Conservation (phyloP, 2,329 filamentous ascomycete genomes). For the Penicillium paneum region DNA sequence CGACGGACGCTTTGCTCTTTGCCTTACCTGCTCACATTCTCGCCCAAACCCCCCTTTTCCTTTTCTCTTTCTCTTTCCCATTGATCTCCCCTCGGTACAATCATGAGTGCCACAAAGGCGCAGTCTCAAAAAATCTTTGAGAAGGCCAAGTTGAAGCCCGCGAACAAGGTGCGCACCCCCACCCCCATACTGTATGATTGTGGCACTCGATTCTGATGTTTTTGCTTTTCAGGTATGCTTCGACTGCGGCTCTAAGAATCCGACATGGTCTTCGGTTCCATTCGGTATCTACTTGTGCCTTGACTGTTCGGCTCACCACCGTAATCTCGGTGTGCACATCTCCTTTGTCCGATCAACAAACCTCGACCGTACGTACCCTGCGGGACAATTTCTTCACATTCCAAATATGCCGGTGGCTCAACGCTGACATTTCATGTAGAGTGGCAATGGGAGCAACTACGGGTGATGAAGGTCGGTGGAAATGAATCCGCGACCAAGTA, state of each 20-base stretch:
- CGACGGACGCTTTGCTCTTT: conserved; percentile 19
- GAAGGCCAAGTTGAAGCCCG: conserved; percentile 89
- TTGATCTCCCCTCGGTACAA: conserved; percentile 16
- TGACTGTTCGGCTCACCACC: conserved; percentile 94
- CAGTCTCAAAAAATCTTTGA: conserved; percentile 97
- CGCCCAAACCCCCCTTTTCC: conserved; percentile 11
- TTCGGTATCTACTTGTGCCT: conserved; percentile 98
- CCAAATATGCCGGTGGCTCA: not conserved
- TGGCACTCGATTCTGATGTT: conserved; percentile 18
- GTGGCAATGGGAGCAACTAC: conserved; percentile 99
- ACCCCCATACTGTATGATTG: conserved; percentile 17
- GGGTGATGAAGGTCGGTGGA: conserved; percentile 95
- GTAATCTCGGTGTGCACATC: conserved; percentile 97
- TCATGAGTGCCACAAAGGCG: conserved; percentile 77
- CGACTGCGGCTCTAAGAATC: conserved; percentile 95
- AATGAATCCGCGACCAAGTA: conserved; percentile 98
- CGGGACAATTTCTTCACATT: not conserved
- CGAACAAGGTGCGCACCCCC: conserved; percentile 74
- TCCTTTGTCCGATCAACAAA: conserved; percentile 98
- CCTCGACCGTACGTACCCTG: conserved; percentile 77
- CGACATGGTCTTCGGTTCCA: conserved; percentile 96
- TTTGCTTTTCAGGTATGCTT: conserved; percentile 74
- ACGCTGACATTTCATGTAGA: conserved; percentile 49
- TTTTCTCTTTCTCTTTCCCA: conserved; percentile 6
- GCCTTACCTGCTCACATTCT: conserved; percentile 16